Percentiles rank a stretch among this genome's conserved stretches.
Evolutionary conservation across 140 eudicot species (phyloP).

Genomic region (Ambrosia hybrid): DNA sequence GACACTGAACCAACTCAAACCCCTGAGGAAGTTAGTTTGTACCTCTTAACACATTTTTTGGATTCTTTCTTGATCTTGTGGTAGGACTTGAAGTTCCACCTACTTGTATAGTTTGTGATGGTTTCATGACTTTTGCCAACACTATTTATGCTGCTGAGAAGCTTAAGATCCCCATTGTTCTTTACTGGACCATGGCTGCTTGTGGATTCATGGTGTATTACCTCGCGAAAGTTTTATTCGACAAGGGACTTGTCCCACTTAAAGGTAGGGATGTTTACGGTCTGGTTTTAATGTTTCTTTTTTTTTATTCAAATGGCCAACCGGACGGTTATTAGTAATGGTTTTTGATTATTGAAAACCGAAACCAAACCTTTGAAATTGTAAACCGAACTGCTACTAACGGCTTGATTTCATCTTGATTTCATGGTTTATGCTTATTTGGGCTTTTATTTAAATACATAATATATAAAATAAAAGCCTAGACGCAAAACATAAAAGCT

Average conservation of each 20-base stretch:
- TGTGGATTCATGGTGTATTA: conserved; percentile 40
- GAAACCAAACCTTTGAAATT: no score
- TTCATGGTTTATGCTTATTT: no score
- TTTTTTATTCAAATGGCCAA: no score
- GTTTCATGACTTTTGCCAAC: conserved; percentile 26
- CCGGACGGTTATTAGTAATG: no score
- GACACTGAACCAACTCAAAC: conserved; percentile 20
- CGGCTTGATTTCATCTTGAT: no score
- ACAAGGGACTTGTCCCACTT: conserved; percentile 34
- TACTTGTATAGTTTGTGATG: conserved; percentile 33
- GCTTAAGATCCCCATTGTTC: conserved; percentile 26
- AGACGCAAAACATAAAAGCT: no score
- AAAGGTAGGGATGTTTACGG: conserved; percentile 26
- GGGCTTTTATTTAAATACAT: no score
- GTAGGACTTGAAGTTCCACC: conserved; percentile 20
- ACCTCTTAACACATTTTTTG: conserved; percentile 10
- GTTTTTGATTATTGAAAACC: no score
- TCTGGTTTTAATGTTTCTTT: background rate
- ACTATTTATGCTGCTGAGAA: conserved; percentile 29
- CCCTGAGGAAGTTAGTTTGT: background rate
- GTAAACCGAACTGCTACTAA: no score
- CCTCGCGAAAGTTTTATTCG: conserved; percentile 20
- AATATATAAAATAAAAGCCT: no score
- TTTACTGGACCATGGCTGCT: conserved; percentile 37
- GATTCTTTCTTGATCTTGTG: conserved; percentile 29